Evolutionary conservation across 164 flowering plant species (phyloP).

Genomic region (Chloranthus sessilifolius): DNA sequence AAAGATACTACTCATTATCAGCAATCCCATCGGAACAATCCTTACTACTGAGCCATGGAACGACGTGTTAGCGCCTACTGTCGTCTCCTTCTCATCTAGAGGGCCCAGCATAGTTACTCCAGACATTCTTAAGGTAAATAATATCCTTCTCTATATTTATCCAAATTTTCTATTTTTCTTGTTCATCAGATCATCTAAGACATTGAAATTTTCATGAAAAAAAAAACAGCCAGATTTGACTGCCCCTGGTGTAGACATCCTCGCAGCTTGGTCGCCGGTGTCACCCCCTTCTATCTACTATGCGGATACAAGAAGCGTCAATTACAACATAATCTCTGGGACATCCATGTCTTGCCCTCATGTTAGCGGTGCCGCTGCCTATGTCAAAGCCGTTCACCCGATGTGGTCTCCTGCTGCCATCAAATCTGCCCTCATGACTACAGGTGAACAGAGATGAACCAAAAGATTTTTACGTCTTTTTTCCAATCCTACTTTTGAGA

Average conservation of each 20-base stretch:
- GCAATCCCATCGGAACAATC: slow-evolving; percentile 33
- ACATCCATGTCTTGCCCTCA: slow-evolving; percentile 59
- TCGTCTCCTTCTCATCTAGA: slow-evolving; percentile 32
- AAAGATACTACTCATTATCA: slow-evolving; percentile 14
- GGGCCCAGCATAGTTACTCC: slow-evolving; percentile 32
- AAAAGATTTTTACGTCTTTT: too few relatives aligned
- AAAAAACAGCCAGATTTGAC: slow-evolving; percentile 32
- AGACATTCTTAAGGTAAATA: slow-evolving; percentile 33
- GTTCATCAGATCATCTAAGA: background rate
- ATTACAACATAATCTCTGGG: slow-evolving; percentile 32
- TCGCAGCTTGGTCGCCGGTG: slow-evolving; percentile 34
- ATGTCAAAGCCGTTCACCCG: slow-evolving; percentile 36
- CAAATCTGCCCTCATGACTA: slow-evolving; percentile 52
- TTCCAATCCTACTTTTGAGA: too few relatives aligned
- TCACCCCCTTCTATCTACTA: slow-evolving; percentile 16
- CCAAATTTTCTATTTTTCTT: too few relatives aligned
- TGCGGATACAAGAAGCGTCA: slow-evolving; percentile 21
- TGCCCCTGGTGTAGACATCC: slow-evolving; percentile 38
- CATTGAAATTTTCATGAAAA: background rate
- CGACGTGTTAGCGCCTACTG: slow-evolving; percentile 26
- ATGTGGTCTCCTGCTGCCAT: slow-evolving; percentile 47
- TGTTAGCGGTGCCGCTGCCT: slow-evolving; percentile 39
- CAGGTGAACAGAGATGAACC: slow-evolving; percentile 32
- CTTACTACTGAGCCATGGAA: slow-evolving; percentile 17
- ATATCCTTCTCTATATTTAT: too few relatives aligned